Evolutionary conservation across 345 rosid genomes (phyloP).

Genomic region (Dovyalis caffra): DNA sequence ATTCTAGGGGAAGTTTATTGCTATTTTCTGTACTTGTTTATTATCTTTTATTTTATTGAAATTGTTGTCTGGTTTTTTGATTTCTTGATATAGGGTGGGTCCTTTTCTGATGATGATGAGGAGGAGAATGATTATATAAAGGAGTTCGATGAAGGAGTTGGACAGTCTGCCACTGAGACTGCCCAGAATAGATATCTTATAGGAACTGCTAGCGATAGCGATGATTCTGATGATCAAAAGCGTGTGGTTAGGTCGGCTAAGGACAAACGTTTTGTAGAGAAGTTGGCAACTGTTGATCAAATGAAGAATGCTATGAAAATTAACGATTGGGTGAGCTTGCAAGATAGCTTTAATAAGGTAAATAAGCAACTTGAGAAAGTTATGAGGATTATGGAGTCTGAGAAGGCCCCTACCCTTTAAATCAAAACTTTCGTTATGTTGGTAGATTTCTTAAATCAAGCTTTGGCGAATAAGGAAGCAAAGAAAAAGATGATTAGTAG

Average conservation of each 20-base stretch:
- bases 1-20: too few species aligned
- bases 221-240: constrained; percentile 61
- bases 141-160: constrained; percentile 40
- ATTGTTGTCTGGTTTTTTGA: too few species aligned
- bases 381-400: constrained; percentile 76
- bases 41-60: too few species aligned
- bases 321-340: constrained; percentile 88
- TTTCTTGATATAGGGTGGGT: constrained; percentile 49
- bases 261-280: constrained; percentile 87
- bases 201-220: constrained; percentile 60
- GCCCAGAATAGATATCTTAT: constrained; percentile 52
- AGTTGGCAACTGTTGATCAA: constrained; percentile 63
- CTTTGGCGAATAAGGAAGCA: constrained; percentile 88
- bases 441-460: constrained; percentile 78
- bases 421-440: constrained; percentile 79
- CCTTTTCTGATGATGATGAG: constrained; percentile 65
- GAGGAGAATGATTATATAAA: constrained; percentile 52
- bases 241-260: constrained; percentile 84
- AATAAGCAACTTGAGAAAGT: constrained; percentile 96
- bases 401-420: constrained; percentile 62
- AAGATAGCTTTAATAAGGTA: constrained; percentile 78
- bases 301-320: constrained; percentile 95
- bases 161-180: constrained; percentile 29
- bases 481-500: constrained; percentile 96
- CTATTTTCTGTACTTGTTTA: too few species aligned